Percentiles rank a stretch among this genome's conserved stretches.
Conservation (phyloP, 345 rosid species). For the Ceriops zippeliana region DNA sequence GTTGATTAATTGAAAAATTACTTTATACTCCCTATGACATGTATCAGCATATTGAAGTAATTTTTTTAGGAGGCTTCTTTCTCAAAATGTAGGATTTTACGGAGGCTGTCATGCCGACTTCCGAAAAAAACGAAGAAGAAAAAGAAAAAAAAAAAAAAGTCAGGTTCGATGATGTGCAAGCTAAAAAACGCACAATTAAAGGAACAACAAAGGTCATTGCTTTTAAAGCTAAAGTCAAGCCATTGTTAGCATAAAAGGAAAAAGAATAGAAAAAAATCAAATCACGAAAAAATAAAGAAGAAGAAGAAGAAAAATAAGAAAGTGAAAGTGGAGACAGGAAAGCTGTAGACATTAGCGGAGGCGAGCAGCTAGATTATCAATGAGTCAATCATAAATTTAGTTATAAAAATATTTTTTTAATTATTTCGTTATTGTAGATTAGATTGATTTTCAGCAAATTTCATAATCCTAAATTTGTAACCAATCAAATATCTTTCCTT, state of each 20-base stretch:
- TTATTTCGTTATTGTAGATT: no score
- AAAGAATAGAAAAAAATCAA: no score
- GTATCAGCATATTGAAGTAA: conserved; percentile 82
- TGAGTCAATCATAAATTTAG: no score
- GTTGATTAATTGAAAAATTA: neutral
- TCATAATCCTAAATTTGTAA: no score
- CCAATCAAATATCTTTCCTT: no score
- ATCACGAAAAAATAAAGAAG: no score
- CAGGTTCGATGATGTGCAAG: conserved; percentile 91
- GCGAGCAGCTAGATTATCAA: conserved; percentile 9
- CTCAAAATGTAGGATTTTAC: conserved; percentile 79
- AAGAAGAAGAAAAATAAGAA: conserved; percentile 45
- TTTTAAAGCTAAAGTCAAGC: neutral
- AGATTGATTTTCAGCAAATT: no score
- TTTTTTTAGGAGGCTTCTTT: conserved; percentile 84
- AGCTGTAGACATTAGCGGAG: conserved; percentile 52
- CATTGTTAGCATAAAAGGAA: neutral
- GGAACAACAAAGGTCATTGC: neutral
- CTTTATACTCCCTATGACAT: conserved; percentile 80
- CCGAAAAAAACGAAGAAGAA: conserved; percentile 37
- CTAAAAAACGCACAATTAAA: conserved; percentile 28
- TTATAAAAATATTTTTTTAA: no score
- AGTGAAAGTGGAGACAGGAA: conserved; percentile 52
- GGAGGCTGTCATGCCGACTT: conserved; percentile 45
- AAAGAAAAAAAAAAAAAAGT: conserved; percentile 54